A percentile compares a stretch with the other conserved stretches of the same genome.
phyloP scores from a whole-genome alignment of 257 asterid species.

The Gentiana macrophylla region DNA sequence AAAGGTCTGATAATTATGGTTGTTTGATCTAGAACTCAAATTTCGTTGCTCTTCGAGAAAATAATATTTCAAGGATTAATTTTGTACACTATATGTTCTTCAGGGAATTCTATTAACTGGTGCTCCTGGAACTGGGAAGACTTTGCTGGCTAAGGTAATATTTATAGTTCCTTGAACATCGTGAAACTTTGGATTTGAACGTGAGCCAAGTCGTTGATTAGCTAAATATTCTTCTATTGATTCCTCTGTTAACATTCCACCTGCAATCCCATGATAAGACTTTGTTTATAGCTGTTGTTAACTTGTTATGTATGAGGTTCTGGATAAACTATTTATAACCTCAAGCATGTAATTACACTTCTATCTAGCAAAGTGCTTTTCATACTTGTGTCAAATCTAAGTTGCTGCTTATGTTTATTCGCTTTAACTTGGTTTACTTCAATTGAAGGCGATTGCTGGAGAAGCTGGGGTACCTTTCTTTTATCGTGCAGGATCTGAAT shows the following conservation, averaged over 20 bases:
- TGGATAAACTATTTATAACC: too few species aligned
- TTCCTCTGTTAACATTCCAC: too few species aligned
- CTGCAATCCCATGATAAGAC: too few species aligned
- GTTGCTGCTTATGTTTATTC: background rate
- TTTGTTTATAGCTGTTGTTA: too few species aligned
- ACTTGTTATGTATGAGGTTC: too few species aligned
- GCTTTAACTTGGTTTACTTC: constrained; percentile 3
- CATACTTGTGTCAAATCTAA: background rate
- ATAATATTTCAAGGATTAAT: background rate
- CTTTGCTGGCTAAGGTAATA: constrained; percentile 87
- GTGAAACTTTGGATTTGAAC: too few species aligned
- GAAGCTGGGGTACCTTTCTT: constrained; percentile 99
- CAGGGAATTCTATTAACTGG: constrained; percentile 99
- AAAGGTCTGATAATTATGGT: constrained; percentile 47
- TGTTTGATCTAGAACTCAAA: background rate
- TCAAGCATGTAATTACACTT: too few species aligned
- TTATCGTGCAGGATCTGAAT: constrained; percentile 93
- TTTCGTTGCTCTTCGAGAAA: constrained; percentile 3
- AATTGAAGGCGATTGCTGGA: constrained; percentile 91
- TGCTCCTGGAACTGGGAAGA: constrained; percentile 98
- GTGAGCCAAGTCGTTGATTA: too few species aligned
- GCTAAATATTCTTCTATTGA: too few species aligned
- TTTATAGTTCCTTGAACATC: background rate
- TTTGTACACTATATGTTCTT: constrained; percentile 13
- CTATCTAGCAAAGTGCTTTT: background rate